Base-by-base conservation (phyloP, 495 filamentous ascomycete species). In the Talaromyces wortmannii region DNA sequence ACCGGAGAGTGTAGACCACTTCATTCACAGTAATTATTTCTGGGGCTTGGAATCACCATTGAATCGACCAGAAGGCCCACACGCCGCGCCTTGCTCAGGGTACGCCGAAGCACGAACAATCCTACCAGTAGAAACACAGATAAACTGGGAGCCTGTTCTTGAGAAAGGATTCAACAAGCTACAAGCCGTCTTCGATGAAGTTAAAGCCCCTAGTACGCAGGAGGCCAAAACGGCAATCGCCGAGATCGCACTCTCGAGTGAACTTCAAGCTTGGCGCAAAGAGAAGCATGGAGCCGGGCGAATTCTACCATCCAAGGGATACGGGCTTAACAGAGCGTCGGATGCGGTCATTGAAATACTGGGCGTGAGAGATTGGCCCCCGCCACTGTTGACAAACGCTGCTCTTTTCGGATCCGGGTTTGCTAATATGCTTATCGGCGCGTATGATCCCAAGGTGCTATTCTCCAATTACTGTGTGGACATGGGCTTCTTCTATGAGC, bases 401-500 rank as follows among this genome's bases (percentile, higher is more conserved):
- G 59, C 65, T 12, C 30, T 68, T 6, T 67, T 68, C 47, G 65
- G 64, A 48, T 58, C 53, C 36, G 65, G 62, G 4, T 48, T 64
- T 11, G 53, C 59, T 29, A 58, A 53, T 54, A 48, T 66, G 42
- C 46, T 63, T 32, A 61, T 68, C 10, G 65, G 65, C 50, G 65
- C 64, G 13, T 44, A 59, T 56, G 64, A 68, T 49, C 45, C 55
- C 40, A 43, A 18, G 32, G 62, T 59, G 29, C 47, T 67, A 52
- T 65, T 57, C 52, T 68, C 65, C 29, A 68, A 68, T 54, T 65
- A 65, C 48, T 57, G 57, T 7, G 60, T 55, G 7, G 65, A 68
- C 53, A 63, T 67, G 61, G 64, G 45, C 30, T 68, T 68, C 44
- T 68, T 65, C 53, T 66, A 67, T 48, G 64, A 68, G 55, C 65